These are phyloP conservation scores for Solanum clarkiae DNA, from an alignment of 257 asterid genomes.

Conservation along the genomic window DNA sequence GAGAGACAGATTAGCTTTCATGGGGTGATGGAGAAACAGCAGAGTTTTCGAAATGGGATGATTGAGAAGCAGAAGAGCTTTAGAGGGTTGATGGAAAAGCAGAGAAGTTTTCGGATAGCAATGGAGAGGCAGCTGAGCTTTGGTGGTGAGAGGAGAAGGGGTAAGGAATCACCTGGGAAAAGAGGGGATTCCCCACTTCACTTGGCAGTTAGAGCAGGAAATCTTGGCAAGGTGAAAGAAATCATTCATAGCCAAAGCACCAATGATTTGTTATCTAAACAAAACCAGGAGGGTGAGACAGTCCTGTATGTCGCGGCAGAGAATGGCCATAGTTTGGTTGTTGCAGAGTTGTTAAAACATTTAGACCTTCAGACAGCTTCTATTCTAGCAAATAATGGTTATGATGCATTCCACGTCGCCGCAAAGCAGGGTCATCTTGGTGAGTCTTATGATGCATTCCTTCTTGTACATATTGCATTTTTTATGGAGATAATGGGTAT, in stretches of 20 bases:
- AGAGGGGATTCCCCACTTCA: constrained; percentile 86
- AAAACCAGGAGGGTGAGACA: constrained; percentile 95
- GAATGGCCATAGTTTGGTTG: constrained; percentile 57
- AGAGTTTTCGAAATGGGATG: constrained; percentile 39
- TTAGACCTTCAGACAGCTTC: constrained; percentile 69
- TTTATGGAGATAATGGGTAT: background rate
- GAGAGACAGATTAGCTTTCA: constrained; percentile 57
- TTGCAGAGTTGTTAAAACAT: constrained; percentile 67
- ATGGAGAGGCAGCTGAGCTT: constrained; percentile 91
- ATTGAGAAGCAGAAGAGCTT: constrained; percentile 91
- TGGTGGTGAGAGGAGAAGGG: constrained; percentile 65
- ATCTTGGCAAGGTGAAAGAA: constrained; percentile 64
- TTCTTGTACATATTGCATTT: background rate
- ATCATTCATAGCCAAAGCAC: constrained; percentile 38
- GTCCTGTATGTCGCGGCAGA: constrained; percentile 86
- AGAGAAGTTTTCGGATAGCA: constrained; percentile 81
- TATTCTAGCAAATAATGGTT: constrained; percentile 66
- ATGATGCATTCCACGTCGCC: constrained; percentile 87
- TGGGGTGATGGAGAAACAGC: constrained; percentile 55
- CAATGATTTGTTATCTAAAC: constrained; percentile 51
- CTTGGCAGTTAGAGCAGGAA: constrained; percentile 80
- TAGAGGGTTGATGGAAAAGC: constrained; percentile 88
- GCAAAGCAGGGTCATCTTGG: constrained; percentile 91
- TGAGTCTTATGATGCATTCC: constrained; percentile 7
- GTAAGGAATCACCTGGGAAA: constrained; percentile 88